These are phyloP conservation scores for Metschnikowia dekortorum DNA, from an alignment of 805 yeast species.

Conservation along the genomic window DNA sequence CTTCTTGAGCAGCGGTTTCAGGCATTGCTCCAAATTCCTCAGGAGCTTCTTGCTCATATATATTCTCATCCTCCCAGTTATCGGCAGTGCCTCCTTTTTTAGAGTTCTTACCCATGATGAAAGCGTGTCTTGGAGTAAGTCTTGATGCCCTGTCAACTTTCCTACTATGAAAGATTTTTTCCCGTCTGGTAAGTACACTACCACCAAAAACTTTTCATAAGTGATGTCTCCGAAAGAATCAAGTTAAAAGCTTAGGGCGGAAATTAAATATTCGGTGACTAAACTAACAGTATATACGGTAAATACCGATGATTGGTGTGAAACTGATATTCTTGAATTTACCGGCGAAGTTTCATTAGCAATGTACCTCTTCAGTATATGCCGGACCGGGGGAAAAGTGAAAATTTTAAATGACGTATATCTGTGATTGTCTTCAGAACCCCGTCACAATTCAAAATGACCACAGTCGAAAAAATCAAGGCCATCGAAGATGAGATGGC, in stretches of 20 bases:
- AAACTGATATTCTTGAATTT: not conserved
- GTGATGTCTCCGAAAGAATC: not conserved
- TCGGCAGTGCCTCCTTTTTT: slow-evolving; percentile 58
- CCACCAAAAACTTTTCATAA: not conserved
- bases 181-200: slow-evolving; percentile 7
- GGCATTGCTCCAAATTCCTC: slow-evolving; percentile 31
- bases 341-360: not conserved
- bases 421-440: not conserved
- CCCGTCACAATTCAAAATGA: slow-evolving; percentile 24
- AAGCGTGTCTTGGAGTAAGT: not conserved
- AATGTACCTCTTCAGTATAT: not conserved
- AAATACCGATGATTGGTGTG: not conserved
- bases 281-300: too few relatives aligned
- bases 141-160: not conserved
- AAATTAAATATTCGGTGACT: not conserved
- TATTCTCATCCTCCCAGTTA: slow-evolving; percentile 77
- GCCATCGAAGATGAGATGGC: slow-evolving; percentile 98
- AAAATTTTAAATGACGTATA: slow-evolving; percentile 5
- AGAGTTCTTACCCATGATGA: slow-evolving; percentile 40
- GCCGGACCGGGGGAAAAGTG: slow-evolving; percentile 2
- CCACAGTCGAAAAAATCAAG: slow-evolving; percentile 60
- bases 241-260: too few relatives aligned
- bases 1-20: slow-evolving; percentile 8
- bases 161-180: slow-evolving; percentile 6
- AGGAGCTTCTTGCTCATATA: slow-evolving; percentile 35